Conservation (phyloP, 2,329 filamentous ascomycete species). For the Aspergillus novoparasiticus region DNA sequence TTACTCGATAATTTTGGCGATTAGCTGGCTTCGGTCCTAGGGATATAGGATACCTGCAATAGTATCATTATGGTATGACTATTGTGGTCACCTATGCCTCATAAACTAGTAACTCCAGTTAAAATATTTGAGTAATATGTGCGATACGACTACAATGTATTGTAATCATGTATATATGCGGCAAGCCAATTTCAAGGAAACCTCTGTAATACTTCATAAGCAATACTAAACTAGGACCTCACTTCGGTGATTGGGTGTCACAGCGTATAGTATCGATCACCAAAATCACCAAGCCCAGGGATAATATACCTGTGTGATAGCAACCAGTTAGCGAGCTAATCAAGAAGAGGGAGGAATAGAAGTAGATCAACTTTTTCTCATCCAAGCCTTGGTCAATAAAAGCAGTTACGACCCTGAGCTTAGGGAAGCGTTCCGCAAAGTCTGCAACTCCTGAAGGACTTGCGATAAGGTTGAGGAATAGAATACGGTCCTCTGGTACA, state of each 20-base stretch:
- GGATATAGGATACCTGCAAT: background rate
- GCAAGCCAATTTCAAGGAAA: background rate
- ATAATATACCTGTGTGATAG: slow-evolving; percentile 76
- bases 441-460: slow-evolving; percentile 89
- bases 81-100: background rate
- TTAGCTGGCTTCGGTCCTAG: background rate
- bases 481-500: slow-evolving; percentile 90
- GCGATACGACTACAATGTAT: background rate
- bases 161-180: background rate
- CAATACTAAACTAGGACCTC: background rate
- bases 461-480: slow-evolving; percentile 97
- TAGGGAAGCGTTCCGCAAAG: slow-evolving; percentile 87
- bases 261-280: slow-evolving; percentile 92
- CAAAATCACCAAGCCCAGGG: slow-evolving; percentile 91
- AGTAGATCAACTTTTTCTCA: slow-evolving; percentile 81
- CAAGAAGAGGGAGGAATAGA: background rate
- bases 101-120: background rate
- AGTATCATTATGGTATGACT: background rate
- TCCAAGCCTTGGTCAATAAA: slow-evolving; percentile 97
- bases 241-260: slow-evolving; percentile 44
- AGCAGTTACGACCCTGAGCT: slow-evolving; percentile 86
- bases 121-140: background rate
- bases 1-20: background rate
- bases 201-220: background rate
- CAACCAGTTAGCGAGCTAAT: slow-evolving; percentile 4